Evolutionary conservation across 495 filamentous ascomycete species (phyloP).

Genomic region (Aspergillus bertholletiae): DNA sequence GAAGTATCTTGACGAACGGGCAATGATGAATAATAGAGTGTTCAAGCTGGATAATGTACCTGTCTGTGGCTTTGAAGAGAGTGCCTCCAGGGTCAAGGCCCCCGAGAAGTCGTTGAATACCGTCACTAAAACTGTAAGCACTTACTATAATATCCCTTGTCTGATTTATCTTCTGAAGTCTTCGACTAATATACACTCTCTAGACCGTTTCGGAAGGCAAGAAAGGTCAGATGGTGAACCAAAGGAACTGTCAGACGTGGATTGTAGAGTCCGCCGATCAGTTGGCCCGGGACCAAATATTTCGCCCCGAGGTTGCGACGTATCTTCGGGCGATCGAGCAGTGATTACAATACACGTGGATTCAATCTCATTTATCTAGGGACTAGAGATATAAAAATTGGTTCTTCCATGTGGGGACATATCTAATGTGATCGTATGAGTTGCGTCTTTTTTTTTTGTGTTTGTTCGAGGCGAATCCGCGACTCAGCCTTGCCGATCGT

Average conservation of each 20-base stretch:
- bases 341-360: too few species aligned
- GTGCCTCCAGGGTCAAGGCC: constrained; percentile 9
- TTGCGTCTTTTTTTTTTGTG: too few species aligned
- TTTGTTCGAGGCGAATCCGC: too few species aligned
- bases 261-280: constrained; percentile 26
- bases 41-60: constrained; percentile 11
- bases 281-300: constrained; percentile 16
- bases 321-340: constrained; percentile 17
- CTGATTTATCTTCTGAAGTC: too few species aligned
- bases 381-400: too few species aligned
- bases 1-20: constrained; percentile 15
- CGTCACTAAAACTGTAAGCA: constrained; percentile 10
- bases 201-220: background rate
- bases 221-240: constrained; percentile 10
- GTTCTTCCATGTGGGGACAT: too few species aligned
- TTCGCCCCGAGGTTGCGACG: constrained; percentile 5
- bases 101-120: constrained; percentile 7
- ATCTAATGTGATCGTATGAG: too few species aligned
- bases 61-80: constrained; percentile 18
- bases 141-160: too few species aligned
- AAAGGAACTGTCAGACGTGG: constrained; percentile 29
- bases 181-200: too few species aligned
- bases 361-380: too few species aligned
- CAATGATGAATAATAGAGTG: constrained; percentile 19
- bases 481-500: too few species aligned